These are phyloP conservation scores for Medicago ruthenica DNA, from an alignment of 306 rosid species.

Conservation along the genomic window DNA sequence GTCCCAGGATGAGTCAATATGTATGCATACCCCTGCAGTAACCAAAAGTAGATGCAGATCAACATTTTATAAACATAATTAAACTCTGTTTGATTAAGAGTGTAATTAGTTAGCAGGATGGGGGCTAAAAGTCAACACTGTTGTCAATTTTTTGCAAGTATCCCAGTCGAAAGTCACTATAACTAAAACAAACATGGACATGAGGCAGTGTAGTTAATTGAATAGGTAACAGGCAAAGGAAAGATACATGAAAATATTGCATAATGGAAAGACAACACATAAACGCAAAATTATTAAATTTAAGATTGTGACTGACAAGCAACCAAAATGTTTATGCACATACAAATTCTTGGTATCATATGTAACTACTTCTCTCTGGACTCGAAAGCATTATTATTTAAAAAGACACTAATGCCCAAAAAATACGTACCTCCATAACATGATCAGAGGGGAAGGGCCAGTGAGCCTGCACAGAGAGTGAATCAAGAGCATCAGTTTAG, in stretches of 20 bases:
- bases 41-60: conserved; percentile 12
- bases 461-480: conserved; percentile 75
- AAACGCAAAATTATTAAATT: neutral
- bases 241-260: conserved; percentile 7
- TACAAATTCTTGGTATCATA: neutral
- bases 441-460: conserved; percentile 88
- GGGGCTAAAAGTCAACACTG: neutral
- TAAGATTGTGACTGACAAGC: conserved; percentile 3
- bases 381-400: conserved; percentile 20
- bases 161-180: neutral
- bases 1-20: conserved; percentile 91
- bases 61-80: neutral
- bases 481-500: conserved; percentile 26
- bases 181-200: neutral
- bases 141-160: neutral
- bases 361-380: conserved; percentile 26
- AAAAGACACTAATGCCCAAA: conserved; percentile 22
- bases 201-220: neutral
- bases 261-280: neutral
- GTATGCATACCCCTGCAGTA: conserved; percentile 83
- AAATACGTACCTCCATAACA: conserved; percentile 74
- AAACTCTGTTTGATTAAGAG: neutral
- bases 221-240: neutral
- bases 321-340: conserved; percentile 1
- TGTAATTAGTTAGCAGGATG: neutral